Evolutionary conservation across 2,329 filamentous ascomycete genomes (phyloP), one percentile per base, ranked within the genome.

Genomic region (Exophiala mesophila): DNA sequence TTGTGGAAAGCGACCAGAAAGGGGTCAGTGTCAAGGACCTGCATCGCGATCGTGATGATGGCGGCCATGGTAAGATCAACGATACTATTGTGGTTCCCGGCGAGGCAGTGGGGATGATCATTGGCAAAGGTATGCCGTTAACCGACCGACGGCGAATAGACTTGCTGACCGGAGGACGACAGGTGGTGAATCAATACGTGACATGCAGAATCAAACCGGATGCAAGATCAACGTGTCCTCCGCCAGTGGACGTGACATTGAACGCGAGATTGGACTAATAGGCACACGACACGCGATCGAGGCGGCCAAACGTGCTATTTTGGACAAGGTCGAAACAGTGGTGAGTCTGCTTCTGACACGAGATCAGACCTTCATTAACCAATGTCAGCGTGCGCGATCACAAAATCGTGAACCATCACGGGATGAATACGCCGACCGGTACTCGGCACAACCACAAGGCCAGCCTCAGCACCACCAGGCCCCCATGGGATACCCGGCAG

Each of bases 151-250:
- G n/a, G n/a, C n/a, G n/a, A n/a, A n/a, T n/a, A n/a, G n/a, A n/a
- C n/a, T n/a, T n/a, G n/a, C n/a, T n/a, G n/a, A n/a, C n/a, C n/a
- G n/a, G n/a, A n/a, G n/a, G n/a, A n/a, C n/a, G n/a, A 5, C 39
- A 73, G 76, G 87, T 43, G 88, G 88, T 52, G 88, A 95, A 68
- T 94, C 88, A 0, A 95, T 95, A 61, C 88, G 89, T 53, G 87
- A 94, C 55, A 94, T 95, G 83, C 88, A 95, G 64, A 83, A 81
- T 59, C 76, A 72, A 21, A 92, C 87, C 4, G 85, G 86, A 33
- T 95, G 89, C 75, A 94, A 94, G 70, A 94, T 95, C 71, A 95
- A 95, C 57, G 88, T 95, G 18, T 85, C 86, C 21, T 85, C 86
- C 57, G 82, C 87, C 5, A 82, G 81, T 24, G 84, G 84, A 12